Evolutionary conservation across 2,329 filamentous ascomycete species (phyloP), one percentile per base, ranked within the genome.

Genomic region (Cyphellophora europaea): DNA sequence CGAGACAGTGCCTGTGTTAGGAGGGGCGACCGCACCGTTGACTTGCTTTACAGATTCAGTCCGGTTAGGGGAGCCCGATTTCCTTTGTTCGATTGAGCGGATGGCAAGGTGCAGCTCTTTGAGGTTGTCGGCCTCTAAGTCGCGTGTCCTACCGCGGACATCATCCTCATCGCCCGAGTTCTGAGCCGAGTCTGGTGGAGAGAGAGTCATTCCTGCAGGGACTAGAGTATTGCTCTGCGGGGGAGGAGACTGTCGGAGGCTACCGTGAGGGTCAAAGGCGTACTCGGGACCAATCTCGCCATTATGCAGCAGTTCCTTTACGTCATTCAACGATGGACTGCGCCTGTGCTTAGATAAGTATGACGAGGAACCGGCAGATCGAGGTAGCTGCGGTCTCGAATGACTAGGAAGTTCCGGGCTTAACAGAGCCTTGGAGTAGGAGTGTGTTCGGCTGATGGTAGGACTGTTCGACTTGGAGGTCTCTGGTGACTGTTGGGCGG

Each of bases 131-230:
- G 61, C 48, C 37, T 66, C 61, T 37, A 55, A 57, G 40, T 55
- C 43, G 37, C 50, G 43, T n/a, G 45, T 32, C 15, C 45, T 39
- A 30, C 48, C 46, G 32, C 54, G 67, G 16, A 54, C 42, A 47
- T 75, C 78, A 52, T 93, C 86, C 48, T 93, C 86, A 55, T 94
- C 88, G 58, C 88, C 87, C 16, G 80, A 88, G 47, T 80, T 82
- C 25, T 74, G 72, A 5, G 74, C 72, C 19, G 88, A 94, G 51
- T 95, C 89, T 6, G 89, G 89, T 21, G 89, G 89, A 1, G 89
- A 95, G 40, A 93, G 83, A 49, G 94, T 76, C 44, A 85, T 87
- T 42, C 85, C 86, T 43, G 77, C 75, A 27, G 87, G 86, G 58
- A 94, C 91, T 44, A 74, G 65, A 40, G 76, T 72, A 61, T 85